Evolutionary conservation across 768 basidiomycete genomes (phyloP).

Genomic region (Rhodotorula babjevae): DNA sequence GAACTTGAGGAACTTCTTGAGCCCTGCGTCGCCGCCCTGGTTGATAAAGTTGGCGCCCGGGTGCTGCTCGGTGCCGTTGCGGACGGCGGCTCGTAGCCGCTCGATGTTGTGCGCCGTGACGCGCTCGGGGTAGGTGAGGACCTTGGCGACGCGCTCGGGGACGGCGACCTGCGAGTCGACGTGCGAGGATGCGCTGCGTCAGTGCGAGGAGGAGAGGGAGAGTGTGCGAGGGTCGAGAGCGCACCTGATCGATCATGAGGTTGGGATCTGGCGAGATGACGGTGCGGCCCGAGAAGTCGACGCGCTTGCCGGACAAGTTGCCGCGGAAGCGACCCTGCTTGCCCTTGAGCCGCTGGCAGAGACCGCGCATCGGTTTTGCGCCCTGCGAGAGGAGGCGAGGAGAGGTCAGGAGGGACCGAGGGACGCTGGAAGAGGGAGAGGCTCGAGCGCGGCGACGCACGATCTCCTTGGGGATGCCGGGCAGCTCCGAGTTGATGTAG

Average conservation of each 20-base stretch:
- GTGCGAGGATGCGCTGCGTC: too few relatives aligned
- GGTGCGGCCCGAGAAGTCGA: constrained; percentile 95
- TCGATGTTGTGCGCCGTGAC: constrained; percentile 89
- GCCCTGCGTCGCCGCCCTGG: constrained; percentile 61
- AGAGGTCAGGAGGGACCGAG: neutral
- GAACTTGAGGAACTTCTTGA: constrained; percentile 85
- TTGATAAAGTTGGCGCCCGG: constrained; percentile 95
- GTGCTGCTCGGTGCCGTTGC: constrained; percentile 83
- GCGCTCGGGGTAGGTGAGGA: constrained; percentile 92
- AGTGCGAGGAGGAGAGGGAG: neutral
- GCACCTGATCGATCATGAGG: constrained; percentile 80
- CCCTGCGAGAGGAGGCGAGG: constrained; percentile 48
- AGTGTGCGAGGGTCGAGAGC: constrained; percentile 17
- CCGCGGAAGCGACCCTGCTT: constrained; percentile 99
- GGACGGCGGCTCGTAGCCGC: constrained; percentile 64
- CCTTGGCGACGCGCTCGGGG: constrained; percentile 87
- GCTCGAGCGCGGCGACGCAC: constrained; percentile 4
- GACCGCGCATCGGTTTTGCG: constrained; percentile 92
- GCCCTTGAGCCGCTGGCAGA: constrained; percentile 95
- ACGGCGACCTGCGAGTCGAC: constrained; percentile 62
- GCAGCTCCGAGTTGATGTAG: constrained; percentile 96
- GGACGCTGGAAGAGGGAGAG: neutral
- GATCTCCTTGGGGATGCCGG: constrained; percentile 61
- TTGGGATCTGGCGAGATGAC: constrained; percentile 99
- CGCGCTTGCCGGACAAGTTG: constrained; percentile 96